A percentile compares a stretch with the other conserved stretches of the same genome.
phyloP scores from a whole-genome alignment of 495 filamentous ascomycete genomes.

The Penicillium bovifimosum region DNA sequence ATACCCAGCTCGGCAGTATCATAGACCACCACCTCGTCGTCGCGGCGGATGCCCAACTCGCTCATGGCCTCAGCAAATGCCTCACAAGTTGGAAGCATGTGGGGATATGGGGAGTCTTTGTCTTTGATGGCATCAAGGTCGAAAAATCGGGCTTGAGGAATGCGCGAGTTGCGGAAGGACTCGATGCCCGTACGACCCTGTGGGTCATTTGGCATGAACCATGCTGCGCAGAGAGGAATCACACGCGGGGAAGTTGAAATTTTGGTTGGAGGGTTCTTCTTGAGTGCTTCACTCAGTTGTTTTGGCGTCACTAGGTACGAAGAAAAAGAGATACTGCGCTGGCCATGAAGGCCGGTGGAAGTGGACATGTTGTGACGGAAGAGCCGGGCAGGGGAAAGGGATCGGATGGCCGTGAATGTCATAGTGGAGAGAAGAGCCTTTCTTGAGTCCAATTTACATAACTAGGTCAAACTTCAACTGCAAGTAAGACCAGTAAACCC shows the following conservation, averaged over 20 bases:
- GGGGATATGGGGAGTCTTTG: constrained; percentile 79
- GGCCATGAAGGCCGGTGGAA: constrained; percentile 17
- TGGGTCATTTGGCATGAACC: constrained; percentile 92
- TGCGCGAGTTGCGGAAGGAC: constrained; percentile 69
- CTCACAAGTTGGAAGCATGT: constrained; percentile 85
- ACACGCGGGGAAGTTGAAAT: constrained; percentile 73
- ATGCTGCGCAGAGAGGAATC: constrained; percentile 84
- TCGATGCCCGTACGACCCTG: constrained; percentile 67
- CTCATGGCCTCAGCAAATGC: constrained; percentile 85
- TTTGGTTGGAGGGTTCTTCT: constrained; percentile 65
- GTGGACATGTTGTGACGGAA: constrained; percentile 34
- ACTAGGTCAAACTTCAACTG: not conserved
- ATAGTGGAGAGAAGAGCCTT: constrained; percentile 17
- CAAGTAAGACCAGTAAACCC: not conserved
- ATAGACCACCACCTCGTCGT: constrained; percentile 90
- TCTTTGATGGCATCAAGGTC: constrained; percentile 90
- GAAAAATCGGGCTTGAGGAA: constrained; percentile 91
- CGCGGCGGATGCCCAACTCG: constrained; percentile 72
- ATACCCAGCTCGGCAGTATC: constrained; percentile 84
- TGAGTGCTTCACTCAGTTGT: constrained; percentile 73
- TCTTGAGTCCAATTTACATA: constrained; percentile 4
- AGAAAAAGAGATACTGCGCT: constrained; percentile 53
- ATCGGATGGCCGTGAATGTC: constrained; percentile 36
- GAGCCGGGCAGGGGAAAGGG: constrained; percentile 25
- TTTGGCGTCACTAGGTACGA: constrained; percentile 81